phyloP scores from a whole-genome alignment of 148 eudicot genomes.

The Rhododendron simsii region DNA sequence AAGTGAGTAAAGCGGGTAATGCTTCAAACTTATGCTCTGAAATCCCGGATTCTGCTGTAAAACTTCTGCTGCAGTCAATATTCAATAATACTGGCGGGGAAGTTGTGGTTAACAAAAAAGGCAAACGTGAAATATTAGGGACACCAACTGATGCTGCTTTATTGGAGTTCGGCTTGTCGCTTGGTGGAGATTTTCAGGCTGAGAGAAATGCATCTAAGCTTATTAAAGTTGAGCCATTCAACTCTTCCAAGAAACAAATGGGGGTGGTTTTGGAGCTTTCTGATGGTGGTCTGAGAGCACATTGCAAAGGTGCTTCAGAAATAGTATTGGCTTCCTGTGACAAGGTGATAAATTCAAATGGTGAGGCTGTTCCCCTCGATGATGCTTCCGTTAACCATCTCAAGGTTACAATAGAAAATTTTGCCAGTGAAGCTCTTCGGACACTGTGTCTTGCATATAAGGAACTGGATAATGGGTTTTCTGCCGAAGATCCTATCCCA shows the following conservation, averaged over 20 bases:
- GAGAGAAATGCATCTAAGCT: conserved; percentile 58
- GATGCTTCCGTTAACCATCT: conserved; percentile 47
- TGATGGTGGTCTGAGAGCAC: conserved; percentile 68
- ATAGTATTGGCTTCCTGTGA: conserved; percentile 84
- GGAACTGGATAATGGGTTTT: conserved; percentile 59
- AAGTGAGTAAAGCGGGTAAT: conserved; percentile 31
- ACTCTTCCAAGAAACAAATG: conserved; percentile 90
- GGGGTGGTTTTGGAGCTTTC: conserved; percentile 79
- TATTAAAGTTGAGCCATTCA: conserved; percentile 88
- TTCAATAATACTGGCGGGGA: conserved; percentile 93
- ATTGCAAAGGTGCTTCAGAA: conserved; percentile 94
- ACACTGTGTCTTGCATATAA: conserved; percentile 85
- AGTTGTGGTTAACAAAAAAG: conserved; percentile 64
- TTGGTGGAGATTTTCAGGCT: conserved; percentile 77
- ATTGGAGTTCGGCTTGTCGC: conserved; percentile 72
- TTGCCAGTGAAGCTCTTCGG: conserved; percentile 83
- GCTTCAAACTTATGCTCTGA: conserved; percentile 42
- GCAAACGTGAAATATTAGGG: conserved; percentile 75
- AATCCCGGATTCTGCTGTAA: conserved; percentile 52
- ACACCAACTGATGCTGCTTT: conserved; percentile 91
- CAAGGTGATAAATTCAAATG: conserved; percentile 61
- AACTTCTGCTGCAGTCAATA: conserved; percentile 64
- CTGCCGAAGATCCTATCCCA: conserved; percentile 63
- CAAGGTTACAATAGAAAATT: conserved; percentile 60
- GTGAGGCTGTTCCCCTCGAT: conserved; percentile 71